Evolutionary conservation across 306 rosid genomes (phyloP).

Genomic region (Cucumis melo): DNA sequence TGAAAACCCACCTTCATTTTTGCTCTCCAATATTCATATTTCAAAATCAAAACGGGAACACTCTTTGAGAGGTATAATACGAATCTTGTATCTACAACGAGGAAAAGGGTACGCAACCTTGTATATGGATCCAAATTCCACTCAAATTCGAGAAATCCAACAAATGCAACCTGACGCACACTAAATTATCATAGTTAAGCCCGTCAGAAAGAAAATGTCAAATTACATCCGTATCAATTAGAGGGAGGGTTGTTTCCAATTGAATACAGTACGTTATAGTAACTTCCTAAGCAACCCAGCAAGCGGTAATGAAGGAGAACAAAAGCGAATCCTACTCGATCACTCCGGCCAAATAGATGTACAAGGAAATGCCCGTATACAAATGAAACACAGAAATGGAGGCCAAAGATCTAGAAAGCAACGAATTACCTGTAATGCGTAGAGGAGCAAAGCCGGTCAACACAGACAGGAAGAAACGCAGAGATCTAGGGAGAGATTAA

Average conservation of each 20-base stretch:
- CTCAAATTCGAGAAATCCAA: neutral
- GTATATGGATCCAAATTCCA: neutral
- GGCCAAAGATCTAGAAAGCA: conserved; percentile 1
- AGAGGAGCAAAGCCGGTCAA: neutral
- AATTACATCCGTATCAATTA: neutral
- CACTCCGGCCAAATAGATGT: neutral
- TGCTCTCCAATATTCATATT: neutral
- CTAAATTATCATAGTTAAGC: neutral
- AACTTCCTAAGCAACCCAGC: neutral
- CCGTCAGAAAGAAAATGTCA: neutral
- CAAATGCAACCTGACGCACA: neutral
- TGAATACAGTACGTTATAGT: neutral
- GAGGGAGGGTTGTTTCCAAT: neutral
- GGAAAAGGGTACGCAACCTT: neutral
- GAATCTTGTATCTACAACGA: neutral
- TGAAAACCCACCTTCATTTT: neutral
- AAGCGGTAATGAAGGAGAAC: neutral
- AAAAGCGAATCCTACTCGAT: neutral
- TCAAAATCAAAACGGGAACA: neutral
- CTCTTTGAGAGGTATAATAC: neutral
- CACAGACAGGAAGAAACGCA: neutral
- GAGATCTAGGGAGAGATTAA: conserved; percentile 2
- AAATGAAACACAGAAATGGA: neutral
- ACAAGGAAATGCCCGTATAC: neutral
- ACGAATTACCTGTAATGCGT: neutral